Conservation (phyloP, 805 yeast species). For the Diddensiella santjacobensis region DNA sequence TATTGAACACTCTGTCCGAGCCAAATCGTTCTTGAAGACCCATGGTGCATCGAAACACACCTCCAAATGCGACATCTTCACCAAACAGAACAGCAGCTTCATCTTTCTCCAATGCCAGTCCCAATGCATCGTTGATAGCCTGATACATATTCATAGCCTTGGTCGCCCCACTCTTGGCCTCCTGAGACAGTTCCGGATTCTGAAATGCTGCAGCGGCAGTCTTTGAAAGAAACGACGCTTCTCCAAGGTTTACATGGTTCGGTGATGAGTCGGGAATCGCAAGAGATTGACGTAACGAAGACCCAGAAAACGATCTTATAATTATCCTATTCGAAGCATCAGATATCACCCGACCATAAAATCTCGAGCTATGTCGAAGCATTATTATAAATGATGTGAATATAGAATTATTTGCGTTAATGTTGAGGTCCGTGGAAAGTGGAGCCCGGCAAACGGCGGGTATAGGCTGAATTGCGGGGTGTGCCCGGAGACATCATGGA, state of each 20-base stretch:
- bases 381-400: too few relatives aligned
- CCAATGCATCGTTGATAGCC: constrained; percentile 89
- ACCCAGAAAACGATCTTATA: neutral
- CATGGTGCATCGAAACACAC: constrained; percentile 90
- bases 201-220: constrained; percentile 20
- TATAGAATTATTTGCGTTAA: too few relatives aligned
- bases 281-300: neutral
- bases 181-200: constrained; percentile 22
- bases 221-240: constrained; percentile 28
- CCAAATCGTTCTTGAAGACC: constrained; percentile 88
- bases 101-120: constrained; percentile 85
- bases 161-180: constrained; percentile 22
- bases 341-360: too few relatives aligned
- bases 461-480: constrained; percentile 1
- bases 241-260: constrained; percentile 24
- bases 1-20: constrained; percentile 79
- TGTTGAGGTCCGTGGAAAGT: neutral
- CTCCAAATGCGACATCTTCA: constrained; percentile 95
- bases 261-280: constrained; percentile 17
- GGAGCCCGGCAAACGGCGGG: constrained; percentile 2
- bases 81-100: constrained; percentile 87
- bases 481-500: neutral
- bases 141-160: constrained; percentile 31
- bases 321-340: too few relatives aligned
- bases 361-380: too few relatives aligned